Evolutionary conservation across 495 filamentous ascomycete species (phyloP).

Genomic region (Podospora appendiculata): DNA sequence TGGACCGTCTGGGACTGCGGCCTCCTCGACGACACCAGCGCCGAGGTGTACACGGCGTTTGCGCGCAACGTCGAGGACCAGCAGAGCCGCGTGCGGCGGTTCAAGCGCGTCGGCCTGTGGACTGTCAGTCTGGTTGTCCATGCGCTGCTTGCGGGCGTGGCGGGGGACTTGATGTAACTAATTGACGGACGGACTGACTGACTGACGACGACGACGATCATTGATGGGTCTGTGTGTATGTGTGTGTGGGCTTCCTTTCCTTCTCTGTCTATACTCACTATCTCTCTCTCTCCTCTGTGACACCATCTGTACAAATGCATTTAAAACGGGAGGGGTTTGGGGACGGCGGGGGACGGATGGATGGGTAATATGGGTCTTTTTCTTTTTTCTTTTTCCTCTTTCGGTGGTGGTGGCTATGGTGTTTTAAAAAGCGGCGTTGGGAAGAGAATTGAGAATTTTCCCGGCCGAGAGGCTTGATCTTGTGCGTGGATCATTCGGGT

Average conservation of each 20-base stretch:
- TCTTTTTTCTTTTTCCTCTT: neutral
- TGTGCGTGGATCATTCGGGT: no score
- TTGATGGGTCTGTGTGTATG: neutral
- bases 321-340: neutral
- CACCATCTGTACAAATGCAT: neutral
- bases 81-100: slow-evolving; percentile 71
- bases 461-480: no score
- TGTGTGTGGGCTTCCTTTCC: neutral
- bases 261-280: neutral
- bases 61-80: slow-evolving; percentile 81
- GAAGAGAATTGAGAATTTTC: no score
- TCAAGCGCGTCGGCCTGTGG: slow-evolving; percentile 97
- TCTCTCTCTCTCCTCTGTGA: slow-evolving; percentile 1
- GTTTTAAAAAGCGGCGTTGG: no score
- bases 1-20: slow-evolving; percentile 95
- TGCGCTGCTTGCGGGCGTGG: slow-evolving; percentile 92
- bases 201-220: no score
- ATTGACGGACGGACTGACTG: no score
- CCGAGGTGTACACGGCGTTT: slow-evolving; percentile 90
- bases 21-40: slow-evolving; percentile 90
- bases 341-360: neutral
- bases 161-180: slow-evolving; percentile 59
- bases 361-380: neutral
- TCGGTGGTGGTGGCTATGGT: neutral
- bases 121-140: slow-evolving; percentile 84